Evolutionary conservation across 78 protist genomes (phyloP).

Genomic region (Dictyostelium capitatum): DNA sequence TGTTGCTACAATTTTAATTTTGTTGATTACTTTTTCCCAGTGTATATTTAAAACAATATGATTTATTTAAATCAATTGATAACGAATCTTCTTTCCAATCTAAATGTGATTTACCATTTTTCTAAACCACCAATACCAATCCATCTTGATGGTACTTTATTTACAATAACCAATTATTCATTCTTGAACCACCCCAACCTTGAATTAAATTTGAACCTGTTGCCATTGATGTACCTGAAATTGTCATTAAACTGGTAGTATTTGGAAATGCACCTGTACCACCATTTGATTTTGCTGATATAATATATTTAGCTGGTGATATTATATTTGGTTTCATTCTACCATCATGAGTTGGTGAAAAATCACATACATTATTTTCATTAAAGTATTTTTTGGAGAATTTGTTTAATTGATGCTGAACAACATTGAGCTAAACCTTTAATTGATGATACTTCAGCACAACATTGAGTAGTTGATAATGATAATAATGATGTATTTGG

Average conservation of each 20-base stretch:
- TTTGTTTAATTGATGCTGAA: neutral
- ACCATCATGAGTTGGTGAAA: constrained; percentile 84
- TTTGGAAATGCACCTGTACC: constrained; percentile 28
- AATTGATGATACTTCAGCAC: neutral
- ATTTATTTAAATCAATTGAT: neutral
- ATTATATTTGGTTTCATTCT: constrained; percentile 90
- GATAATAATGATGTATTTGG: too few species aligned
- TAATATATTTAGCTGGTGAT: constrained; percentile 75
- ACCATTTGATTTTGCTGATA: constrained; percentile 66
- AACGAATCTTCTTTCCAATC: constrained; percentile 13
- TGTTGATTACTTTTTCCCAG: too few species aligned
- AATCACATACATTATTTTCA: constrained; percentile 43
- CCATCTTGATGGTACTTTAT: neutral
- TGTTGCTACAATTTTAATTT: constrained; percentile 59
- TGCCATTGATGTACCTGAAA: constrained; percentile 91
- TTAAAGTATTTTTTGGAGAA: neutral
- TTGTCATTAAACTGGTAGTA: constrained; percentile 9
- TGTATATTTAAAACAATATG: constrained; percentile 30
- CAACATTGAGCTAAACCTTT: constrained; percentile 24
- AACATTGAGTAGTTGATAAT: neutral
- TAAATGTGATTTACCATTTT: neutral
- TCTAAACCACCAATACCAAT: constrained; percentile 43
- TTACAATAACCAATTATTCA: constrained; percentile 9
- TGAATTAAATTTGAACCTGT: constrained; percentile 62
- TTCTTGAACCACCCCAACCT: constrained; percentile 76